Evolutionary conservation across 2,329 filamentous ascomycete genomes (phyloP).

Genomic region (Trichophyton rubrum): DNA sequence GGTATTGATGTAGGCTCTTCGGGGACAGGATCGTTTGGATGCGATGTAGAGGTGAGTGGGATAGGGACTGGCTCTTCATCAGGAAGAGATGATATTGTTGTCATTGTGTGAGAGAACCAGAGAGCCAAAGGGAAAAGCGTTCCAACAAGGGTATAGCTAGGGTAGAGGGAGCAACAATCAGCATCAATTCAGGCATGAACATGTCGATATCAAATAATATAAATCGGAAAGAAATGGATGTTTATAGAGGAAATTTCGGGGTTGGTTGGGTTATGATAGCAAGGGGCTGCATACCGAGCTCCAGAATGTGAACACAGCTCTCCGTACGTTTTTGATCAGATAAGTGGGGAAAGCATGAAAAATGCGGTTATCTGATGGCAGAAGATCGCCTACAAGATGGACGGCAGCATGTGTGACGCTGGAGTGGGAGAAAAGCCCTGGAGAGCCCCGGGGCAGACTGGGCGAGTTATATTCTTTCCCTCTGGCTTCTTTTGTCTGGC

Average conservation of each 20-base stretch:
- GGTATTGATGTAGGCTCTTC: constrained; percentile 33
- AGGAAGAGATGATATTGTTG: background rate
- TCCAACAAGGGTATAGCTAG: background rate
- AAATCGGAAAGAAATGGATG: background rate
- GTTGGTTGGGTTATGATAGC: background rate
- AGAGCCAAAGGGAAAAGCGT: no score
- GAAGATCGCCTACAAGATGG: background rate
- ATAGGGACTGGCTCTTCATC: constrained; percentile 4
- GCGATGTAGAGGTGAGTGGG: constrained; percentile 31
- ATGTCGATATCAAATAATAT: background rate
- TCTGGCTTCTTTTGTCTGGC: background rate
- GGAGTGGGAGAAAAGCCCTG: background rate
- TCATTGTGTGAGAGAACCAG: background rate
- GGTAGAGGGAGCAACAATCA: background rate
- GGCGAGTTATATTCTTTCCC: background rate
- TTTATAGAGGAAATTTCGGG: background rate
- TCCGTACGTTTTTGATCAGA: background rate
- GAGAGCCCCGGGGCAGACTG: background rate
- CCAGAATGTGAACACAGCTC: background rate
- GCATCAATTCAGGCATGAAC: background rate
- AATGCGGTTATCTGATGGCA: background rate
- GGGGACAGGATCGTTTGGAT: constrained; percentile 37
- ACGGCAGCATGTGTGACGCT: background rate
- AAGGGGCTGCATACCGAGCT: background rate
- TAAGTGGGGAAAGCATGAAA: background rate